phyloP scores from a whole-genome alignment of 768 basidiomycete species.

The Chiua virens region DNA sequence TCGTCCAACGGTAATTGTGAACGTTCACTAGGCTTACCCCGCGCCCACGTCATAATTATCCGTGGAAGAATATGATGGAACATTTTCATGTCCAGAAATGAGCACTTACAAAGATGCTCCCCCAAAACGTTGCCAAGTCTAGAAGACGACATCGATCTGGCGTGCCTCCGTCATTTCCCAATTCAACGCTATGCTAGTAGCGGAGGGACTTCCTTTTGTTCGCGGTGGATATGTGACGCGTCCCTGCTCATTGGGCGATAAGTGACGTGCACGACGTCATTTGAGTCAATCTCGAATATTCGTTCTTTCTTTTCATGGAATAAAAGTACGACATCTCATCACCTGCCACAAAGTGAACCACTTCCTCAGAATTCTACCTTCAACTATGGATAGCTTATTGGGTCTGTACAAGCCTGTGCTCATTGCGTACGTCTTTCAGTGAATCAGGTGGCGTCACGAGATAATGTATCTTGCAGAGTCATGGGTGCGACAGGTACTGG shows the following conservation, averaged over 20 bases:
- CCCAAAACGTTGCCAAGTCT: no score
- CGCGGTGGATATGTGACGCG: background rate
- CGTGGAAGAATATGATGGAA: no score
- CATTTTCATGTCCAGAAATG: no score
- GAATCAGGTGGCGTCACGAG: background rate
- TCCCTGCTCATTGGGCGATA: background rate
- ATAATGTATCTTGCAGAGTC: background rate
- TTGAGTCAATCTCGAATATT: background rate
- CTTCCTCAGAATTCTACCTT: background rate
- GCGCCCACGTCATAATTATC: no score
- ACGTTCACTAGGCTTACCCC: no score
- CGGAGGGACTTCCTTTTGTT: background rate
- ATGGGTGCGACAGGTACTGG: slow-evolving; percentile 11
- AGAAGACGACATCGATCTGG: no score
- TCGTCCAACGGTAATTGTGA: no score
- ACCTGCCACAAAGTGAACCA: no score
- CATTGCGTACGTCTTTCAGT: slow-evolving; percentile 3
- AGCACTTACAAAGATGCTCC: no score
- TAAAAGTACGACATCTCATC: background rate
- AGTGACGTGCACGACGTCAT: background rate
- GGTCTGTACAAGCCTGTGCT: background rate
- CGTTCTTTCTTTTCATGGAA: background rate
- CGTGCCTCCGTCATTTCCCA: no score
- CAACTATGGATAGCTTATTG: no score
- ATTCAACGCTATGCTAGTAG: no score